A percentile compares a stretch with the other conserved stretches of the same genome.
These are phyloP conservation scores for Backusella parvicylindrica DNA, from an alignment of 192 early-diverging fungal species.

Conservation along the genomic window DNA sequence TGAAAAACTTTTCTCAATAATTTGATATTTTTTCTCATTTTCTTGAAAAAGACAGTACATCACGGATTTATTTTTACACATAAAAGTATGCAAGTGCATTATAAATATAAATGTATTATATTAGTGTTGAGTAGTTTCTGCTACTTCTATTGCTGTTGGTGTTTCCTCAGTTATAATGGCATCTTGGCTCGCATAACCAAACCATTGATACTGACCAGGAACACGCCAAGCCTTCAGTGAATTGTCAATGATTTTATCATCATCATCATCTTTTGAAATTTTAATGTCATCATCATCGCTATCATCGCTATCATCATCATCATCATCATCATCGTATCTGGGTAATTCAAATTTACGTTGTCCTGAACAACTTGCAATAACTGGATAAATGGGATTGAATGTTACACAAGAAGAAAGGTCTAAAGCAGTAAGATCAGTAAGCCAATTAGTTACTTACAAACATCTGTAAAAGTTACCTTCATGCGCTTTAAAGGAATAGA, in stretches of 20 bases:
- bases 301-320: not conserved
- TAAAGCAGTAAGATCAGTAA: not conserved
- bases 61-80: too few species aligned
- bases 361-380: conserved; percentile 70
- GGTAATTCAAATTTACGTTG: conserved; percentile 54
- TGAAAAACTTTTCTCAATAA: too few species aligned
- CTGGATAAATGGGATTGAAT: conserved; percentile 64
- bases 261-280: not conserved
- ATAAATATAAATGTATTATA: not conserved
- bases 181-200: not conserved
- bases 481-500: not conserved
- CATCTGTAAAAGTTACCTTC: conserved; percentile 6
- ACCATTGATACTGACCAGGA: conserved; percentile 26
- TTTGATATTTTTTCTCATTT: too few species aligned
- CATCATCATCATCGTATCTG: not conserved
- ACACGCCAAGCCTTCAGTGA: conserved; percentile 40
- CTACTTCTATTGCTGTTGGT: not conserved
- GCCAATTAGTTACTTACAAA: too few species aligned
- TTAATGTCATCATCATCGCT: not conserved
- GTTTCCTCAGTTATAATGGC: not conserved
- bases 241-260: conserved; percentile 34
- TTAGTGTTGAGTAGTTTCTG: not conserved
- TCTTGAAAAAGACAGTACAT: too few species aligned
- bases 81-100: not conserved
- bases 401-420: conserved; percentile 57